Percentiles rank a stretch among this genome's conserved stretches.
phyloP scores from a whole-genome alignment of 73 alveolate genomes.

The Stentor coeruleus region DNA sequence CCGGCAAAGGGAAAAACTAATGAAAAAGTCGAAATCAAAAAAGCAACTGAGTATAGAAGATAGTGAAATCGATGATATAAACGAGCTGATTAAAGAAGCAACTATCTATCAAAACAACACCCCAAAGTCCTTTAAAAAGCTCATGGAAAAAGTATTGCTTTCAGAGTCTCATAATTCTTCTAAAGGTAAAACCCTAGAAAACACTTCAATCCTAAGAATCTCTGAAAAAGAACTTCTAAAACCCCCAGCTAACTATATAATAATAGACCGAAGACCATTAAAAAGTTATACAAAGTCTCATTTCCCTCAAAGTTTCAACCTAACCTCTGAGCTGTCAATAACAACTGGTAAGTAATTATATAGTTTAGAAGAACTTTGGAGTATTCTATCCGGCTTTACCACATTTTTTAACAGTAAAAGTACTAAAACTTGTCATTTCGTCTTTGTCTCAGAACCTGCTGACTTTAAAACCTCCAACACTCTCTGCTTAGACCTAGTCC shows the following conservation, averaged over 20 bases:
- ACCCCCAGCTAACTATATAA: background rate
- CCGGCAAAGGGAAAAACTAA: background rate
- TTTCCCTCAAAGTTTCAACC: constrained; percentile 15
- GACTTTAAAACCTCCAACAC: background rate
- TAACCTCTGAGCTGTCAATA: background rate
- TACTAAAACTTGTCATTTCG: constrained; percentile 17
- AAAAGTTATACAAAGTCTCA: background rate
- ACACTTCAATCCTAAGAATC: background rate
- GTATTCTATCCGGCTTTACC: constrained; percentile 23
- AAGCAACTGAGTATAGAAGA: background rate
- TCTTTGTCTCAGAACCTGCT: background rate
- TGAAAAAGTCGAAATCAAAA: constrained; percentile 9
- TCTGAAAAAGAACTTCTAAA: constrained; percentile 5
- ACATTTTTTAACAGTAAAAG: background rate
- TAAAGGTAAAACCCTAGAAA: background rate
- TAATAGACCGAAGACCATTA: background rate
- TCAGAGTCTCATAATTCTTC: background rate
- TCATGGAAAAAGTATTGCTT: background rate
- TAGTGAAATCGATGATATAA: constrained; percentile 12
- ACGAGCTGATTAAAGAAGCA: background rate
- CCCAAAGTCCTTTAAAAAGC: background rate
- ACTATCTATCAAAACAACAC: background rate
- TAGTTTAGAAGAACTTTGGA: constrained; percentile 27
- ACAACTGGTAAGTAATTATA: constrained; percentile 14
- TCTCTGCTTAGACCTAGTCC: constrained; percentile 16